A percentile compares a stretch with the other conserved stretches of the same genome.
Conservation (phyloP, 2,329 filamentous ascomycete species). For the Talaromyces sp. region DNA sequence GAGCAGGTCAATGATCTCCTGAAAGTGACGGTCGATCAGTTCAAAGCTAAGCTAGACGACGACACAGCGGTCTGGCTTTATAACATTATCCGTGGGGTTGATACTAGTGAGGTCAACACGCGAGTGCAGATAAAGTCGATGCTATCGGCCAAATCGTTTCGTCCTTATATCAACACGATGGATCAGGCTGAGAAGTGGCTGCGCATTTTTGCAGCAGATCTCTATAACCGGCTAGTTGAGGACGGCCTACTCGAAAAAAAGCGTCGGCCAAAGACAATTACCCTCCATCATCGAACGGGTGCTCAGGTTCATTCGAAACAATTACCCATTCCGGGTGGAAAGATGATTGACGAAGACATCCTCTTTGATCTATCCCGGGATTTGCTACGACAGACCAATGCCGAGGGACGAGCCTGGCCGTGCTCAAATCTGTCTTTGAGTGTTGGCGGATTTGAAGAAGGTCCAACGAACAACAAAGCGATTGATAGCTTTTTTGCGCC, state of each 20-base stretch:
- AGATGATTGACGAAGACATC: slow-evolving; percentile 62
- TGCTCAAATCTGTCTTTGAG: slow-evolving; percentile 85
- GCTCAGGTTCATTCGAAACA: slow-evolving; percentile 69
- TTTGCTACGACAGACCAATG: slow-evolving; percentile 69
- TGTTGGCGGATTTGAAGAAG: slow-evolving; percentile 89
- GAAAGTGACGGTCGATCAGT: slow-evolving; percentile 63
- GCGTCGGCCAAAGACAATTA: slow-evolving; percentile 77
- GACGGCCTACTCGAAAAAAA: slow-evolving; percentile 85
- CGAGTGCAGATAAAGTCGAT: slow-evolving; percentile 94
- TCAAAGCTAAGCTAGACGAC: slow-evolving; percentile 72
- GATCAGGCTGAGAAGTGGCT: slow-evolving; percentile 83
- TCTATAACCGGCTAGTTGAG: slow-evolving; percentile 81
- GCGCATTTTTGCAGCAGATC: slow-evolving; percentile 84
- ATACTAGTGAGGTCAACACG: slow-evolving; percentile 81
- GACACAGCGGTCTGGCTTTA: slow-evolving; percentile 84
- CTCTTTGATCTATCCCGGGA: slow-evolving; percentile 72
- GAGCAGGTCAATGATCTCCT: slow-evolving; percentile 73
- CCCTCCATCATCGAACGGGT: slow-evolving; percentile 72
- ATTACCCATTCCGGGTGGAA: slow-evolving; percentile 70
- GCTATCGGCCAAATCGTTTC: slow-evolving; percentile 93
- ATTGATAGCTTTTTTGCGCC: slow-evolving; percentile 81
- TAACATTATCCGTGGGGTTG: slow-evolving; percentile 76
- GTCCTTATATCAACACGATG: slow-evolving; percentile 69
- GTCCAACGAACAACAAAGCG: slow-evolving; percentile 72
- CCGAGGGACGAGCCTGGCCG: slow-evolving; percentile 78